Percentiles rank a stretch among this genome's conserved stretches.
Evolutionary conservation across 371 early-diverging fungal genomes (phyloP).

Genomic region (Rhizopus microsporus): DNA sequence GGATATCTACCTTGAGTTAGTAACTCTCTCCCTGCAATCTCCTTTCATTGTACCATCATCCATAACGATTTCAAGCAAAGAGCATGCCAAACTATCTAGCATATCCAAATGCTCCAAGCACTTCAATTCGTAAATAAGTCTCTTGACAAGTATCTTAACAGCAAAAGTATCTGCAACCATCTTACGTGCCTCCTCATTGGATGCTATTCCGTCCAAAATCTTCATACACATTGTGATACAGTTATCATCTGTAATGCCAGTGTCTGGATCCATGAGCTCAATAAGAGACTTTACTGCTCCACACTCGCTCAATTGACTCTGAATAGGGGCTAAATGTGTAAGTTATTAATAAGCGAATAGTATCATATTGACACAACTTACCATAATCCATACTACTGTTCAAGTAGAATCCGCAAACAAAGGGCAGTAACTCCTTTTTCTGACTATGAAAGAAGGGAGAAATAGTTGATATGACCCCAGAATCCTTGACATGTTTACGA

Average conservation of each 20-base stretch:
- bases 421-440: constrained; percentile 48
- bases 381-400: constrained; percentile 82
- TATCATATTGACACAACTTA: constrained; percentile 25
- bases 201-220: constrained; percentile 32
- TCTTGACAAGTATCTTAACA: constrained; percentile 22
- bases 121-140: constrained; percentile 30
- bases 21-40: not conserved
- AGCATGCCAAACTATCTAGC: constrained; percentile 22
- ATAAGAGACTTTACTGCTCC: constrained; percentile 40
- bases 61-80: constrained; percentile 38
- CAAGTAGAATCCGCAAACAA: constrained; percentile 68
- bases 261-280: constrained; percentile 37
- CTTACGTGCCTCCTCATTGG: constrained; percentile 33
- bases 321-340: constrained; percentile 42
- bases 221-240: constrained; percentile 37
- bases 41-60: constrained; percentile 38
- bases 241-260: constrained; percentile 32
- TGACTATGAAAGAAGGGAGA: constrained; percentile 44
- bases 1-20: constrained; percentile 28
- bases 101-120: constrained; percentile 29
- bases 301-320: constrained; percentile 37
- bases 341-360: not conserved
- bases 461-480: constrained; percentile 47
- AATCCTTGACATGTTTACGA: constrained; percentile 61
- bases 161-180: constrained; percentile 11